Conservation (phyloP, 129 eudicot genomes). For the Centrapalus pauciflorus region DNA sequence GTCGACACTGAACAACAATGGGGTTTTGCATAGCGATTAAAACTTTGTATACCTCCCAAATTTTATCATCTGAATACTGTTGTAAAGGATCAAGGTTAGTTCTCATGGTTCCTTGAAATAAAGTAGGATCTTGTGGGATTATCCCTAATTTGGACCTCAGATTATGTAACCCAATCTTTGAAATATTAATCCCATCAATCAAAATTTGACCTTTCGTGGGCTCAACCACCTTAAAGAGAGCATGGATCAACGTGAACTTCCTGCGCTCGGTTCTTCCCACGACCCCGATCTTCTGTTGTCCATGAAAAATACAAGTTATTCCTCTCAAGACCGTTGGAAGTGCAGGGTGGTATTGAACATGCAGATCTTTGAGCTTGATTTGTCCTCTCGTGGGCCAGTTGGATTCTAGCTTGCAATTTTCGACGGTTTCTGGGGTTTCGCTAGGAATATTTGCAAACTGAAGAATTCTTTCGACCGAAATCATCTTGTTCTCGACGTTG, state of each 20-base stretch:
- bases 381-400: conserved; percentile 70
- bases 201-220: conserved; percentile 63
- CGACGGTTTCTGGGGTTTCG: conserved; percentile 67
- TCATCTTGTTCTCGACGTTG: conserved; percentile 88
- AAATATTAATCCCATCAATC: conserved; percentile 77
- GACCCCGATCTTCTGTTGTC: conserved; percentile 67
- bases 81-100: conserved; percentile 76
- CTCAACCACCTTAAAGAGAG: conserved; percentile 87
- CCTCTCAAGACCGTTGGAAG: conserved; percentile 84
- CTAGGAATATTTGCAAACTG: conserved; percentile 65
- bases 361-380: conserved; percentile 65
- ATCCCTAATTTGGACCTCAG: conserved; percentile 79
- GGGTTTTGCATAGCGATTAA: no score
- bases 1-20: no score
- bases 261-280: conserved; percentile 98
- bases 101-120: conserved; percentile 91
- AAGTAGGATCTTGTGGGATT: conserved; percentile 93
- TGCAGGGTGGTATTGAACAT: conserved; percentile 69
- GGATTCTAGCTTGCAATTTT: conserved; percentile 47
- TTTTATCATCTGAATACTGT: conserved; percentile 67
- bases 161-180: conserved; percentile 77
- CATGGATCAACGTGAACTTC: conserved; percentile 86
- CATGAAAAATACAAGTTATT: conserved; percentile 67
- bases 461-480: conserved; percentile 88
- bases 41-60: no score